Base-by-base conservation (phyloP, 768 basidiomycete genomes). In the Leccinum uliginosum region DNA sequence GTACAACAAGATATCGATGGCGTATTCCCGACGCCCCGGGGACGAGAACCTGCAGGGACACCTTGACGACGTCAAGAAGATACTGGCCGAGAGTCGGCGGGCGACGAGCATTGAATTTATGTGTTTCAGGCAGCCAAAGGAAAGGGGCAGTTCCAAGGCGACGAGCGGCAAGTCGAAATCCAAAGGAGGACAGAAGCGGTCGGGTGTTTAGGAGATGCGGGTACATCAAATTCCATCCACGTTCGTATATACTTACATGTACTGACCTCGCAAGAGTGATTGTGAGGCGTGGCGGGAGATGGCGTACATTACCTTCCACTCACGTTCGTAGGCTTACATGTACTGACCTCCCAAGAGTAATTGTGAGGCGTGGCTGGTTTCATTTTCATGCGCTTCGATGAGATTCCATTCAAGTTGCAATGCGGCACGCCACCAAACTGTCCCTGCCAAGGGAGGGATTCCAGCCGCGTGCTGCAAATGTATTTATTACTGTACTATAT, bases 81-180 rank as follows among this genome's bases (percentile, higher is more conserved):
- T 88, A 23, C 74, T 98, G 55, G 85, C 86, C 40, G 93, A 96
- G 58, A 88, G 91, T 24, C 82, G 94, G 45, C 81, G 91, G 53
- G 90, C 93, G 50, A 98, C 97, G 6, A 91, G 90, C 6, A 89
- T 97, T 54, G 93, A 97, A 69, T 98, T 97, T 62, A 74, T 98
- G 68, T 98, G 96, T 75, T 96, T 98, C 79, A 82, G 87, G 61
- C 83, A 83, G 66, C 80, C 85, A 11, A 90, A 88, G 71, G 67
- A 72, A 34, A 74, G 70, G 59, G 47, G 60, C 51, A 24, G 61
- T 14, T 57, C 61, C 2, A 69, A 63, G 27, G 27, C 47, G 48
- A 47, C 59, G 50, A 40, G 50, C 29, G 58, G 55, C 3, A 70
- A 61, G 52, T 51, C 60, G 24, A 69, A 44, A 21, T 34, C 55